Base-by-base conservation (phyloP, 2,329 filamentous ascomycete species). In the Penicillium brevicompactum region DNA sequence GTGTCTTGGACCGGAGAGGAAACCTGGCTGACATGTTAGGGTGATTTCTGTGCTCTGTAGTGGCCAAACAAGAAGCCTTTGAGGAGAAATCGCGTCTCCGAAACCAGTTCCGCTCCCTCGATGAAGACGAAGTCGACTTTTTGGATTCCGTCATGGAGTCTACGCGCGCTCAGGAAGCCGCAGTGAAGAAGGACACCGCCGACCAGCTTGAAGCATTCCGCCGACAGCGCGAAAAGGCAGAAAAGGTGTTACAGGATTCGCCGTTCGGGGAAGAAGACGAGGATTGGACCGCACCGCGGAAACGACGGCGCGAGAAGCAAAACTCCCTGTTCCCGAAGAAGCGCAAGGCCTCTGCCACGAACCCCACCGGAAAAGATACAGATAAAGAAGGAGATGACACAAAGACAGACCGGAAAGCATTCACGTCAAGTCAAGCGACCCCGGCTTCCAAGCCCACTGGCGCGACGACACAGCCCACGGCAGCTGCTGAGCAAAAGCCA, bases 121-220 rank as follows among this genome's bases (percentile, higher is more conserved):
- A 81, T 56, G 79, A 81, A 56, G 79, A 81, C 55, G 79, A 81
- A 60, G 70, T 81, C 45, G 79, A 81, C 2, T 81, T 81, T 56
- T 68, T 81, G 3, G 79, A 87, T 57, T 82, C 81, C 0, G 75
- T 87, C 2, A 73, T 84, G 32, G 83, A 86, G 61, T 80, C 79
- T 6, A 82, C 81, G 24, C 76, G 83, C 24, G 80, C 78, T 21
- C 77, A 85, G 65, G 84, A 87, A 62, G 79, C 75, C 2, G 80
- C 78, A 4, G 76, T 87, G 43, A 81, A 78, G 63, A 82, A 79
- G 61, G 83, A 87, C 61, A 87, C 84, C 0, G 73, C 75, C 5
- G 82, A 85, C 59, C 81, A 84, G 64, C 71, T 88, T 10, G 83
- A 85, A 40, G 64, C 76, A 1, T 88, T 87, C 61, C 79, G 84